Percentiles rank a stretch among this genome's conserved stretches.
Conservation (phyloP, 306 rosid species). For the Vigna mungo region DNA sequence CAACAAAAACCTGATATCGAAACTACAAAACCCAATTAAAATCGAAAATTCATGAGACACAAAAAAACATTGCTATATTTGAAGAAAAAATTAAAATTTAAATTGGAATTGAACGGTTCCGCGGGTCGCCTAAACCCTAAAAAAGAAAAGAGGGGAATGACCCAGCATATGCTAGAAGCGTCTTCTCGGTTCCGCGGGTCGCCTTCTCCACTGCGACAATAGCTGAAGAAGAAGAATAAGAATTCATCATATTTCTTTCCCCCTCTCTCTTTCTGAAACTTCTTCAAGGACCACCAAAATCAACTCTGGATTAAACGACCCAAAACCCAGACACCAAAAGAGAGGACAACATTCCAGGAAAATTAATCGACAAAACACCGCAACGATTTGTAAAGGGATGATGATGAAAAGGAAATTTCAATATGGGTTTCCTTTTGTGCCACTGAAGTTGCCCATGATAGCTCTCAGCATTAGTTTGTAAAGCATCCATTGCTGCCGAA, state of each 20-base stretch:
- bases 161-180: no score
- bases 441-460: no score
- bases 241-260: conserved; percentile 44
- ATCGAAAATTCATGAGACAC: no score
- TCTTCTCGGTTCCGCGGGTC: conserved; percentile 62
- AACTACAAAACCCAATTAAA: no score
- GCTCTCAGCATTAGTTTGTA: no score
- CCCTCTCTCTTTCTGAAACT: conserved; percentile 40
- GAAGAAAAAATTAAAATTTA: no score
- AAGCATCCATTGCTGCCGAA: no score
- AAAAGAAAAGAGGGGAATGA: no score
- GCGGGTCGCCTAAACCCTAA: no score
- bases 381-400: conserved; percentile 25
- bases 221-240: conserved; percentile 83
- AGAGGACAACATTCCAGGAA: conserved; percentile 27
- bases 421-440: background rate
- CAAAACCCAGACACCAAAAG: conserved; percentile 15
- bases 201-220: conserved; percentile 97
- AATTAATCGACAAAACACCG: conserved; percentile 30
- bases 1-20: no score
- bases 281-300: conserved; percentile 35
- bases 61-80: no score
- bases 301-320: conserved; percentile 29
- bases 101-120: no score
- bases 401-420: background rate